phyloP scores from a whole-genome alignment of 176 grass and related monocot genomes.

The Avena atlantica region DNA sequence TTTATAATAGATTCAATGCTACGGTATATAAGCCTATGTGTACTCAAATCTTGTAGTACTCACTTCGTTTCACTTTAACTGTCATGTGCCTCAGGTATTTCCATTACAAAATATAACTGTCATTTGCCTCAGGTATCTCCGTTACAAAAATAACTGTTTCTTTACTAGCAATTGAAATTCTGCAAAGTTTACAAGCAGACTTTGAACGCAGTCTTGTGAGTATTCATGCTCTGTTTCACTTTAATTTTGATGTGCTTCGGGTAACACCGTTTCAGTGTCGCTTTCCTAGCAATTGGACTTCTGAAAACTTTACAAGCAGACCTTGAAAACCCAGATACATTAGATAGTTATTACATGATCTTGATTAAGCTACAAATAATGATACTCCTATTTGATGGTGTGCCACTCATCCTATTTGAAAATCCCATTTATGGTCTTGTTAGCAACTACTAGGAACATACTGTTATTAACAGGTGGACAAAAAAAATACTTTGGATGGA shows the following conservation, averaged over 20 bases:
- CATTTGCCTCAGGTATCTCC: no score
- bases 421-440: not conserved
- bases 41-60: not conserved
- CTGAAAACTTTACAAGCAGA: not conserved
- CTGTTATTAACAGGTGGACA: not conserved
- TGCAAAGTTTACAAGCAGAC: not conserved
- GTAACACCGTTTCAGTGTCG: not conserved
- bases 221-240: not conserved
- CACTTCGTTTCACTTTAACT: not conserved
- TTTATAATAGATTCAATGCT: not conserved
- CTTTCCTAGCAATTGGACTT: slow-evolving; percentile 9
- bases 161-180: slow-evolving; percentile 7
- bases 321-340: not conserved
- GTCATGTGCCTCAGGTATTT: not conserved
- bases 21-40: not conserved
- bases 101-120: not conserved
- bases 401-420: slow-evolving; percentile 5
- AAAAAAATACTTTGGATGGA: not conserved
- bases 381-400: not conserved
- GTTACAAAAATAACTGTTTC: no score
- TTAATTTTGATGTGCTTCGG: not conserved
- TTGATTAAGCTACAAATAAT: not conserved
- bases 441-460: not conserved
- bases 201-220: not conserved
- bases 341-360: not conserved